Base-by-base conservation (phyloP, 2,329 filamentous ascomycete species). In the Coniochaeta sp. region DNA sequence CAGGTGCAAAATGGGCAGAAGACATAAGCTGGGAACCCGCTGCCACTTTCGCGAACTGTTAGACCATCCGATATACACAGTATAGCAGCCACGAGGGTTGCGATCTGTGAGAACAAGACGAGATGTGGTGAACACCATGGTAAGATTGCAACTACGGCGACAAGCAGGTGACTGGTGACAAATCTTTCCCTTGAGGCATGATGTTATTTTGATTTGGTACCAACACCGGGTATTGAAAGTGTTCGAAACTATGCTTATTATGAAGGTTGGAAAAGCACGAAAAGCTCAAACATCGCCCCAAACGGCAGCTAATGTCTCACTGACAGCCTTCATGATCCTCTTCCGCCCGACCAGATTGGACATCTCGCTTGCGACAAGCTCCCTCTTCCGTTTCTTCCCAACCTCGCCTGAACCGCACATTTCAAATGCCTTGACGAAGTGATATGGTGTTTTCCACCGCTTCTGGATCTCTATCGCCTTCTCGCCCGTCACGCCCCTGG, bases 381-480 rank as follows among this genome's bases (percentile, higher is more conserved):
- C 81, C 52, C 80, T 77, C 67, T 84, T 85, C 56, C 80, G 80
- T 67, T 84, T 87, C 57, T 74, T 78, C 0, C 79, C 79, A 17
- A 75, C 75, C 56, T 80, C 78, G 4, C 77, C 78, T 0, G 69
- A 28, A 1, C 79, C 82, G 57, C 84, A 83, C 0, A 72, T 72
- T 65, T 86, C 82, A 67, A 85, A 92, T 0, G 89, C 89, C 67
- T 87, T 83, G n/a, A 90, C 76, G 57, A 95, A 84, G 1, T 85
- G 84, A 61, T 82, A 78, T 0, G 90, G 90, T 1, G 90, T 93
- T 64, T 81, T 84, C 89, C 90, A 95, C n/a, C 80, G 75, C 65
- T 85, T 86, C 69, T 93, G 90, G 14, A 95, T 91, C 72, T 91
- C 89, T 5, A 93, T 72, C 0, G 90, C 90, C 67, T 89, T 90